Conservation (phyloP, 768 basidiomycete genomes). For the Calocybe gangraenosa region DNA sequence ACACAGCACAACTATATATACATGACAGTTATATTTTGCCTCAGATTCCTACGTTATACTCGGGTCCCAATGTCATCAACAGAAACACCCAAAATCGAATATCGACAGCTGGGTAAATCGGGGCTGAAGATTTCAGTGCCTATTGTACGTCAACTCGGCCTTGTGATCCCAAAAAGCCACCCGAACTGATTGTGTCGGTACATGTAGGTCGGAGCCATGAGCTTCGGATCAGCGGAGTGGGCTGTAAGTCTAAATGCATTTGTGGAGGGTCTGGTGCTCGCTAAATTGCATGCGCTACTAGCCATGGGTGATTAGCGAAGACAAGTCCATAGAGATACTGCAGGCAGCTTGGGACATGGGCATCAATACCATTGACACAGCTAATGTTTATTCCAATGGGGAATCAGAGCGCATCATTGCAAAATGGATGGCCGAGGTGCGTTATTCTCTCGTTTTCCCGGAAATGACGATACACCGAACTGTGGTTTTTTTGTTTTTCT, state of each 20-base stretch:
- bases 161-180: neutral
- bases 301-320: conserved; percentile 46
- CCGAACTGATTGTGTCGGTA: neutral
- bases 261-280: neutral
- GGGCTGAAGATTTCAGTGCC: conserved; percentile 5
- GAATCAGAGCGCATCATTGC: conserved; percentile 37
- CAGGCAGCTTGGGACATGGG: conserved; percentile 39
- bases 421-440: conserved; percentile 34
- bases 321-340: conserved; percentile 39
- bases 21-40: too few relatives aligned
- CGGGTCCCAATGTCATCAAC: neutral
- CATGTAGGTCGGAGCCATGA: conserved; percentile 6
- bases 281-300: conserved; percentile 18
- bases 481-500: too few relatives aligned
- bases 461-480: too few relatives aligned
- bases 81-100: neutral
- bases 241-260: neutral
- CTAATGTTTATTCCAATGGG: conserved; percentile 33
- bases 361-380: conserved; percentile 33
- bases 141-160: neutral
- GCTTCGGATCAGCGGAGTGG: conserved; percentile 7
- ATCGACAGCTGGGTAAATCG: conserved; percentile 5
- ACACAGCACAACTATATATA: too few relatives aligned
- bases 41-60: too few relatives aligned
- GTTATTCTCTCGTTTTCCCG: conserved; percentile 8